Evolutionary conservation across 148 eudicot genomes (phyloP).

Genomic region (Arbutus unedo): DNA sequence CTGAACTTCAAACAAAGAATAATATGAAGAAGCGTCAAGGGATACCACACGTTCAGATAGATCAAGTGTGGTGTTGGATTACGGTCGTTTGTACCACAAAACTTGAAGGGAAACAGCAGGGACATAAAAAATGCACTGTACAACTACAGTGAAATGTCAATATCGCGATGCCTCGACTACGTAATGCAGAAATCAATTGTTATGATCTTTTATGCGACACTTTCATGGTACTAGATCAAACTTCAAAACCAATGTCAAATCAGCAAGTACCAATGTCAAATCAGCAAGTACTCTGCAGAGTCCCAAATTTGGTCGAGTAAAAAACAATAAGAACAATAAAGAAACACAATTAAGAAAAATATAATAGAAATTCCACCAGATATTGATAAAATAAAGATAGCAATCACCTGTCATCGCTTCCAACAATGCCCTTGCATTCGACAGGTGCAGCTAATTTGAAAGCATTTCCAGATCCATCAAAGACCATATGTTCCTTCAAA

Average conservation of each 20-base stretch:
- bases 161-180: background rate
- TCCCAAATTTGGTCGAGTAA: background rate
- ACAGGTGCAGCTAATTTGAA: conserved; percentile 95
- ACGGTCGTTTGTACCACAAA: background rate
- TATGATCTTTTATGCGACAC: background rate
- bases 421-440: conserved; percentile 98
- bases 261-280: background rate
- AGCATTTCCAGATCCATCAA: conserved; percentile 86
- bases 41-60: background rate
- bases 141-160: background rate
- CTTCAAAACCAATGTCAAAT: background rate
- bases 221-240: conserved; percentile 10
- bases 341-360: background rate
- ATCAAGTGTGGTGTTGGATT: background rate
- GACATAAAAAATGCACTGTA: background rate
- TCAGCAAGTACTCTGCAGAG: background rate
- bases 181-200: background rate
- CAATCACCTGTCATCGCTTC: conserved; percentile 95
- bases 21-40: conserved; percentile 10
- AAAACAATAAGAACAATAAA: background rate
- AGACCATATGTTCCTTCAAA: conserved; percentile 86
- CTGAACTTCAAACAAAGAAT: conserved; percentile 31
- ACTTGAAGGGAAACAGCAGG: background rate
- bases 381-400: background rate
- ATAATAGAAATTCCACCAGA: background rate